These are phyloP conservation scores for Calonectria honghensis DNA, from an alignment of 2,329 filamentous ascomycete genomes.

Conservation along the genomic window DNA sequence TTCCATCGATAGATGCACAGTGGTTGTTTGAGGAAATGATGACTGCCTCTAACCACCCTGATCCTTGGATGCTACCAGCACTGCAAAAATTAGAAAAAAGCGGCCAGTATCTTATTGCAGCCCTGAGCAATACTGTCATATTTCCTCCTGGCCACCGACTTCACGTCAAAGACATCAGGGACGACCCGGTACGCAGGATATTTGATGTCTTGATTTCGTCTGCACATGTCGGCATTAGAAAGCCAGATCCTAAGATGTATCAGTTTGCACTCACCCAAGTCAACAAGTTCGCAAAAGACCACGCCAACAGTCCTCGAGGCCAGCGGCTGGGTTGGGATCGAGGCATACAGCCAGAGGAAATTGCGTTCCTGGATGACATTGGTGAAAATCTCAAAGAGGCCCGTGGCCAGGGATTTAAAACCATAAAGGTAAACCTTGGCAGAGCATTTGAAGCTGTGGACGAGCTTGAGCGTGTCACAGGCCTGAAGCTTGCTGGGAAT, in stretches of 20 bases:
- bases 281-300: conserved; percentile 76
- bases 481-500: conserved; percentile 75
- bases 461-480: conserved; percentile 85
- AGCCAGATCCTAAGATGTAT: conserved; percentile 91
- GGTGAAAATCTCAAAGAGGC: conserved; percentile 93
- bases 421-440: conserved; percentile 89
- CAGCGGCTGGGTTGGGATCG: conserved; percentile 65
- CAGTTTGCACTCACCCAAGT: conserved; percentile 80
- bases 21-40: conserved; percentile 96
- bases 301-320: conserved; percentile 64
- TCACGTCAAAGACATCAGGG: conserved; percentile 69
- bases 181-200: conserved; percentile 75
- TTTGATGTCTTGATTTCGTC: conserved; percentile 94
- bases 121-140: conserved; percentile 91
- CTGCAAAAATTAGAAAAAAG: conserved; percentile 80
- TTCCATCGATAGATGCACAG: conserved; percentile 85
- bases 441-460: conserved; percentile 87
- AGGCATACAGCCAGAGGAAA: conserved; percentile 77
- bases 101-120: conserved; percentile 83
- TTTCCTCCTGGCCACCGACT: conserved; percentile 86
- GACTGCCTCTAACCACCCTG: conserved; percentile 79
- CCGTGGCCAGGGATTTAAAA: conserved; percentile 83
- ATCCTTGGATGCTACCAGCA: conserved; percentile 93
- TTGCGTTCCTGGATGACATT: conserved; percentile 95
- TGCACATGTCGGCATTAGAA: conserved; percentile 90